Evolutionary conservation across 257 asterid genomes (phyloP), one percentile per base, ranked within the genome.

Genomic region (Perilla frutescens): DNA sequence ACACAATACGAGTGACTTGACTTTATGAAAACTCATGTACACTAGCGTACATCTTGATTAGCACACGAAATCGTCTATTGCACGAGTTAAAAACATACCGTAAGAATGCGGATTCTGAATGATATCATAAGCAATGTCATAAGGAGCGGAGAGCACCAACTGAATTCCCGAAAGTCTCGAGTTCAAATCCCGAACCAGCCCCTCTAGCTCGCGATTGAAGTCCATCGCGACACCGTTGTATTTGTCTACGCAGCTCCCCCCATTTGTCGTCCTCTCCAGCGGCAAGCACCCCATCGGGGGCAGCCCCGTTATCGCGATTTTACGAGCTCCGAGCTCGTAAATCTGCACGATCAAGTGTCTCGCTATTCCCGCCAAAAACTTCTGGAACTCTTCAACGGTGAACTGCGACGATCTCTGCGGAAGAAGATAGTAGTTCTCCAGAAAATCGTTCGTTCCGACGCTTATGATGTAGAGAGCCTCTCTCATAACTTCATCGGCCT

Each of bases 221-320:
- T 80, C 82, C 62, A 55, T 41, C 13, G 97, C 95, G 66, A 91
- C 88, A 0, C 70, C 14, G 47, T 91, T 89, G 86, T 87, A 88
- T 40, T 65, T 68, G 13, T 84, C 82, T 68, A 78, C 76, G 68
- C 97, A 89, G 2, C 14, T 65, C 58, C 90, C 81, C 48, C 84
- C 83, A 62, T 87, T 93, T 3, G 89, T 88, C 13, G 89, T 70
- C 77, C 98, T 86, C 81, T 93, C 98, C 71, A 93, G 29, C 2
- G 97, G 98, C 60, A 93, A 67, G 73, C 98, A 93, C 4, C 98
- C 98, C 96, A 93, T 93, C 15, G 98, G 98, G 1, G 97, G 97
- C 10, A 93, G 84, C 62, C 92, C 96, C 4, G 92, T 82, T 11
- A 93, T 48, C 1, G 87, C 83, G 26, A 93, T 84, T 61, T 93